phyloP scores from a whole-genome alignment of 2,329 filamentous ascomycete species.

The Xylaria sp. region DNA sequence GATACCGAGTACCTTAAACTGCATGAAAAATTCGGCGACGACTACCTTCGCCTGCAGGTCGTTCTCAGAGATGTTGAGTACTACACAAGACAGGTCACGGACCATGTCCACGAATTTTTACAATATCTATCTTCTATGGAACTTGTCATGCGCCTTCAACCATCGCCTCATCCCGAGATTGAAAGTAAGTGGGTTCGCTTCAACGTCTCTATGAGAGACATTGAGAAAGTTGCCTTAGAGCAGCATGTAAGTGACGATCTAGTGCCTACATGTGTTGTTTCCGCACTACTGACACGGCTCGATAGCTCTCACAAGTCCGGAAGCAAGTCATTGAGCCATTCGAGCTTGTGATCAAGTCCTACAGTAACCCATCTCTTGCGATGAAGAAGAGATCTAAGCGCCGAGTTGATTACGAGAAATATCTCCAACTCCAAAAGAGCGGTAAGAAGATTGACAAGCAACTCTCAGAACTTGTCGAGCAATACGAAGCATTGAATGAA shows the following conservation, averaged over 20 bases:
- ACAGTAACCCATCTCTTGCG: conserved; percentile 84
- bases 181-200: conserved; percentile 96
- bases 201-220: conserved; percentile 85
- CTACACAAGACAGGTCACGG: conserved; percentile 83
- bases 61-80: conserved; percentile 94
- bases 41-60: conserved; percentile 91
- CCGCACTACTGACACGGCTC: conserved; percentile 42
- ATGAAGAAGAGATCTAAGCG: conserved; percentile 96
- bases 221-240: conserved; percentile 83
- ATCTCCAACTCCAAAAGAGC: conserved; percentile 77
- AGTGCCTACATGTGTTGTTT: background rate
- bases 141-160: conserved; percentile 77
- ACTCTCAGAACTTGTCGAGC: conserved; percentile 82
- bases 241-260: conserved; percentile 73
- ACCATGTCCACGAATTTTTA: conserved; percentile 83
- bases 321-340: conserved; percentile 88
- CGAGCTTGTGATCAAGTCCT: conserved; percentile 78
- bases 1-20: conserved; percentile 84
- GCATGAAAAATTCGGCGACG: conserved; percentile 88
- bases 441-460: conserved; percentile 91
- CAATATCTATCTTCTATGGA: conserved; percentile 85
- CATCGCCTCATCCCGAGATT: conserved; percentile 80
- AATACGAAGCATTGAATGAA: conserved; percentile 91
- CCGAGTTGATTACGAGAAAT: conserved; percentile 87
- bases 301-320: conserved; percentile 71